These are phyloP conservation scores for Gymnopus androsaceus DNA, from an alignment of 1,284 basidiomycete genomes.

Conservation along the genomic window DNA sequence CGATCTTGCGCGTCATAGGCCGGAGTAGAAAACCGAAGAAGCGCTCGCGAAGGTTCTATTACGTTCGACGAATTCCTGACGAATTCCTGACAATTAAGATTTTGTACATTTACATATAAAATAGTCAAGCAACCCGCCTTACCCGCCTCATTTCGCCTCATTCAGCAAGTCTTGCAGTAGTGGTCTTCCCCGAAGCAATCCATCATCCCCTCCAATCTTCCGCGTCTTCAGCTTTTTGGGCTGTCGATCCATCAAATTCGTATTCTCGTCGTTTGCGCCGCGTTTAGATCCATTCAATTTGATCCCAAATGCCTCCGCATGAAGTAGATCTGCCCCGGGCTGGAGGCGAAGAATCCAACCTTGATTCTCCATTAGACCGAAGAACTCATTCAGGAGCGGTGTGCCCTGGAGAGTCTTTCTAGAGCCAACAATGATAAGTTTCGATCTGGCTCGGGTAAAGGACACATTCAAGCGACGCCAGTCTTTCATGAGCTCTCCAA, in stretches of 20 bases:
- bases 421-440: slow-evolving; percentile 90
- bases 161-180: slow-evolving; percentile 13
- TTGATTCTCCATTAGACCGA: slow-evolving; percentile 68
- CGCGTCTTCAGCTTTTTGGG: not conserved
- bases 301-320: slow-evolving; percentile 29
- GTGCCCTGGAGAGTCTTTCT: slow-evolving; percentile 66
- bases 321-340: slow-evolving; percentile 53
- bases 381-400: slow-evolving; percentile 71
- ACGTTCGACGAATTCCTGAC: no score
- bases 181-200: slow-evolving; percentile 6
- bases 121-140: not conserved
- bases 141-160: slow-evolving; percentile 5
- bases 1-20: slow-evolving; percentile 5
- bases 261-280: slow-evolving; percentile 3
- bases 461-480: slow-evolving; percentile 97
- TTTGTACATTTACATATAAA: no score
- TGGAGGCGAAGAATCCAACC: slow-evolving; percentile 71
- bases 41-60: not conserved
- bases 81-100: no score
- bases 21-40: not conserved
- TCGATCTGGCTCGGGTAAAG: slow-evolving; percentile 89
- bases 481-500: slow-evolving; percentile 92
- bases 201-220: slow-evolving; percentile 8
- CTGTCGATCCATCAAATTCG: not conserved
- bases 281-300: slow-evolving; percentile 1